phyloP scores from a whole-genome alignment of 2,329 filamentous ascomycete species.

The Amauroascus verrucosus region DNA sequence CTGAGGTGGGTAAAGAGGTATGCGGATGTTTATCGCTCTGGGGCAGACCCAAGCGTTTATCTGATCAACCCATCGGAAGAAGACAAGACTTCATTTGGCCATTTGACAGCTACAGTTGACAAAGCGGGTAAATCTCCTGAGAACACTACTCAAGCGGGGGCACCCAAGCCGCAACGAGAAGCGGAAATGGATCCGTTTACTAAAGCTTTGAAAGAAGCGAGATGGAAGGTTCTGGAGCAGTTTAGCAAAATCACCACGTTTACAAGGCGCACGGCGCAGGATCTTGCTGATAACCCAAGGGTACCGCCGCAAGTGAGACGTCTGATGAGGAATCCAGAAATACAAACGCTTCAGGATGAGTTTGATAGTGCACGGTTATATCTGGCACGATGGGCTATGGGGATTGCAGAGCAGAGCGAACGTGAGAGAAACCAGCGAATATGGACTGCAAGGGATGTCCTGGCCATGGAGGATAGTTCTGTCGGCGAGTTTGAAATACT shows the following conservation, averaged over 20 bases:
- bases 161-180: constrained; percentile 42
- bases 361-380: constrained; percentile 95
- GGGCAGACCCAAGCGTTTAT: constrained; percentile 81
- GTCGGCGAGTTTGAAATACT: constrained; percentile 94
- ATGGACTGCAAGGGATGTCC: constrained; percentile 84
- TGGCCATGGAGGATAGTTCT: constrained; percentile 88
- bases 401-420: constrained; percentile 93
- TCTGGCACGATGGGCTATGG: constrained; percentile 95
- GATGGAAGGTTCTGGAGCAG: constrained; percentile 94
- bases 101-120: constrained; percentile 33
- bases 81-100: constrained; percentile 70
- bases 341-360: constrained; percentile 90
- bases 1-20: constrained; percentile 82
- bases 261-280: constrained; percentile 80
- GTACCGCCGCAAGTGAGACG: constrained; percentile 79
- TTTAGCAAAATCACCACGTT: constrained; percentile 97
- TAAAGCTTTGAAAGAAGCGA: constrained; percentile 86
- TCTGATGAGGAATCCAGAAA: constrained; percentile 80
- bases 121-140: constrained; percentile 24
- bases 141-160: neutral
- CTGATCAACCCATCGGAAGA: constrained; percentile 78
- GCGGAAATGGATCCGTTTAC: constrained; percentile 84
- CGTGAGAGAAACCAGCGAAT: constrained; percentile 73
- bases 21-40: constrained; percentile 69
- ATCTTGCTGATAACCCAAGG: constrained; percentile 82